These are phyloP conservation scores for Dendrothele bispora DNA, from an alignment of 768 basidiomycete species.

Conservation along the genomic window DNA sequence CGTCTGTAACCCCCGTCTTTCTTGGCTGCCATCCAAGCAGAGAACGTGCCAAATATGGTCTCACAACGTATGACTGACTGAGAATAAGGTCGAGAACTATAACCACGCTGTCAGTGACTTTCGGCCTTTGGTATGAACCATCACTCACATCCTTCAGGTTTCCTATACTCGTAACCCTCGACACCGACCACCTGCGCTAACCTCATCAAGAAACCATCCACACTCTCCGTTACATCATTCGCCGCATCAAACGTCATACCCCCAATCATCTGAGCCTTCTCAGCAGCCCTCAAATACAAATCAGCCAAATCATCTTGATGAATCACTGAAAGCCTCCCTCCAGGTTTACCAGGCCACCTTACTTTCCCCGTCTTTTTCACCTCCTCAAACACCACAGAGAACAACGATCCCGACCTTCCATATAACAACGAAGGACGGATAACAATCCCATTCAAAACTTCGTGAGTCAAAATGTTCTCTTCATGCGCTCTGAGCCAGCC, in stretches of 20 bases:
- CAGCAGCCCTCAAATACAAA: constrained; percentile 37
- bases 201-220: constrained; percentile 37
- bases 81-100: no score
- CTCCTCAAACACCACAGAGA: constrained; percentile 29
- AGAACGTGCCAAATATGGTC: no score
- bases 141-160: constrained; percentile 37
- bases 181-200: constrained; percentile 37
- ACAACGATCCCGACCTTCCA: constrained; percentile 39
- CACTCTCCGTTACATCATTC: constrained; percentile 39
- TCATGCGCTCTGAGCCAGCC: constrained; percentile 35
- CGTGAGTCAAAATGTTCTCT: constrained; percentile 26
- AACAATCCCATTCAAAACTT: constrained; percentile 41
- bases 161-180: constrained; percentile 31
- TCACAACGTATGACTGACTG: no score
- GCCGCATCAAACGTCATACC: constrained; percentile 42
- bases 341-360: constrained; percentile 33
- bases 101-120: no score
- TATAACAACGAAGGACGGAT: constrained; percentile 44
- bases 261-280: constrained; percentile 32
- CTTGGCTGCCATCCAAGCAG: no score
- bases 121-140: no score
- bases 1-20: no score
- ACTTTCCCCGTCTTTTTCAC: constrained; percentile 24
- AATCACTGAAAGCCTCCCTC: constrained; percentile 28
- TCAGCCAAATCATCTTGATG: constrained; percentile 49